Evolutionary conservation across 2,329 filamentous ascomycete species (phyloP), one percentile per base, ranked within the genome.

Genomic region (Diaporthe sp.): DNA sequence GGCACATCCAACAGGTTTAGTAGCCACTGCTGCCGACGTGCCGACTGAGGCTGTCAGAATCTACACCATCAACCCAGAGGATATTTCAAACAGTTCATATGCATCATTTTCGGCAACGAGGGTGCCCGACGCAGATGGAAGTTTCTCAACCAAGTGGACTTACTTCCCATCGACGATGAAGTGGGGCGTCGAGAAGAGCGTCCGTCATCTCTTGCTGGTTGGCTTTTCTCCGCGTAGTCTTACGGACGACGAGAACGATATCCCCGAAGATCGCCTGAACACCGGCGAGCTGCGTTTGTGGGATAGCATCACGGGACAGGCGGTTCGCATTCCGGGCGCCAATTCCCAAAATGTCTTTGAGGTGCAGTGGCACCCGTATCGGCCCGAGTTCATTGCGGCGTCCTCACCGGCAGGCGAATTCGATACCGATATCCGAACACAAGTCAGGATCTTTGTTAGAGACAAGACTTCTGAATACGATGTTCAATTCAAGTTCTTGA

Each of bases 161-260:
- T 93, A 92, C 79, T 91, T 86, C 75, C 91, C 91, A 0, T 89
- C 91, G 0, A 91, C 91, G 0, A 89, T 93, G 80, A 90, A 90
- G 79, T 93, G 91, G 91, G 91, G 91, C 0, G 80, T 85, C 34
- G 83, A 86, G 1, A 76, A 81, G 0, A 81, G 78, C 1, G 87
- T 88, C 2, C 83, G 83, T 1, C 87, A 92, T 77, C 82, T 92
- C 9, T 84, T 93, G 0, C 83, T 92, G 0, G 89, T 92, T 1
- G 91, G 91, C 12, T 93, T 92, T 80, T 93, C 91, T 7, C 91
- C 91, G 2, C 86, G 91, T 22, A 88, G 88, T 75, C 81, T 87
- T 2, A 87, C 82, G 0, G 84, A 84, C 0, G 87, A 92, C 28
- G 91, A 93, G 39, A 81, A 83, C 2, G 88, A 90, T 49, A 92